Base-by-base conservation (phyloP, 2,329 filamentous ascomycete genomes). In the Neonectria coccinea region DNA sequence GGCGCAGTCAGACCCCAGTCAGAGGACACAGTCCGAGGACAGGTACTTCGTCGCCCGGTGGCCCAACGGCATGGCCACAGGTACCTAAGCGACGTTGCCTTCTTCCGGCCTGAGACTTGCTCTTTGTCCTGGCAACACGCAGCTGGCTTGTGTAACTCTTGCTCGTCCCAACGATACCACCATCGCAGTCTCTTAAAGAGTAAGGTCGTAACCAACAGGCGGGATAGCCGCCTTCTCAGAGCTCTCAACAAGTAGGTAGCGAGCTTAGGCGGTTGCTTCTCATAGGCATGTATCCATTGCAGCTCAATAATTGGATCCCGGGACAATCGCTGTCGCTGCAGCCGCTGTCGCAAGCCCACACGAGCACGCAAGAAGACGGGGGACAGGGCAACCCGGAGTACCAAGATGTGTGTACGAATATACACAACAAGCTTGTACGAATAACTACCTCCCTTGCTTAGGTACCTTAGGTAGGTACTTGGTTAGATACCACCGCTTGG, bases 291-390 rank as follows among this genome's bases (percentile, higher is more conserved):
- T 27, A 31, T 29, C 14, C 16, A 50, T 31, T 18, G 10, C 29
- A 42, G n/a, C 29, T 10, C 48, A 33, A n/a, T 33, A 51, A 51
- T 20, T 48, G 31, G 39, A 59, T 48, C 57, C 41, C 36, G 20
- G 41, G 31, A 27, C 50, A 52, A 48, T 59, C 70, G 66, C 64
- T 62, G 52, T 65, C 64, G 67, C 67, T 68, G 56, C 50, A 27
- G 57, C 57, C 52, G 39, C 50, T 2, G 4, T 25, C n/a, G 22
- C 60, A 56, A 71, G 60, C 60, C 70, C 70, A 73, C 70, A 67
- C 67, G 44, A 73, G 68, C 70, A 72, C 68, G 62, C 70, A 70
- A 68, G 62, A 59, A 70, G 65, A 59, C 64, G 58, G 62, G 57
- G 61, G 66, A 70, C 67, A 56, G 54, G n/a, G 36, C 44, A 25